Conservation (phyloP, 805 yeast genomes). For the Monosporozyma solicola region DNA sequence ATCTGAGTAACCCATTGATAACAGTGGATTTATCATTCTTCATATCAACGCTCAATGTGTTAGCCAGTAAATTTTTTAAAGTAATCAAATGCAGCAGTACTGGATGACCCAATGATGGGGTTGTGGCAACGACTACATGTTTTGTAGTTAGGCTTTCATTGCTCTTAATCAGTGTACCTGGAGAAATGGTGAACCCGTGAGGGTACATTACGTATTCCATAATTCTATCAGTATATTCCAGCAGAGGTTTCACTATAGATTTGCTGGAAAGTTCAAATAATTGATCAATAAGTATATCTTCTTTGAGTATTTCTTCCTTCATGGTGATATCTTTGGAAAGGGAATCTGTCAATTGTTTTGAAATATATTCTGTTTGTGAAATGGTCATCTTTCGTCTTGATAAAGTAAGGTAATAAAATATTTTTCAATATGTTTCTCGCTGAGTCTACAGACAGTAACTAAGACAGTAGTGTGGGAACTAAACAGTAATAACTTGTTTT, state of each 20-base stretch:
- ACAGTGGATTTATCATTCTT: background rate
- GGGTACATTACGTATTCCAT: slow-evolving; percentile 21
- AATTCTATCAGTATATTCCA: slow-evolving; percentile 13
- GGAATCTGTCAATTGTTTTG: background rate
- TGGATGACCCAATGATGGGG: slow-evolving; percentile 18
- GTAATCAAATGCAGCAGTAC: slow-evolving; percentile 17
- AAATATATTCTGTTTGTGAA: background rate
- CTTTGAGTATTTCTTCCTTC: background rate
- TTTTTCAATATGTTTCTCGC: background rate
- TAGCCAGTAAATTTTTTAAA: slow-evolving; percentile 9
- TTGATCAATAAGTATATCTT: background rate
- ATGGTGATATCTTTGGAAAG: background rate
- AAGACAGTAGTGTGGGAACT: background rate
- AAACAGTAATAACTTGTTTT: too few species aligned
- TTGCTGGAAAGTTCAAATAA: background rate
- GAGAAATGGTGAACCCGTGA: slow-evolving; percentile 3
- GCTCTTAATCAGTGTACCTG: slow-evolving; percentile 4
- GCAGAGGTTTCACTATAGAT: slow-evolving; percentile 8
- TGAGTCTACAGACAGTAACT: background rate
- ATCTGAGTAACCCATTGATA: slow-evolving; percentile 1
- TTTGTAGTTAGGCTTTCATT: background rate
- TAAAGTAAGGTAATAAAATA: background rate
- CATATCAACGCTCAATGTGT: background rate
- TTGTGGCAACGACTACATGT: background rate
- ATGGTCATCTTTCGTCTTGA: background rate